These are phyloP conservation scores for Colletotrichum orbiculare DNA, from an alignment of 2,329 filamentous ascomycete species.

Conservation along the genomic window DNA sequence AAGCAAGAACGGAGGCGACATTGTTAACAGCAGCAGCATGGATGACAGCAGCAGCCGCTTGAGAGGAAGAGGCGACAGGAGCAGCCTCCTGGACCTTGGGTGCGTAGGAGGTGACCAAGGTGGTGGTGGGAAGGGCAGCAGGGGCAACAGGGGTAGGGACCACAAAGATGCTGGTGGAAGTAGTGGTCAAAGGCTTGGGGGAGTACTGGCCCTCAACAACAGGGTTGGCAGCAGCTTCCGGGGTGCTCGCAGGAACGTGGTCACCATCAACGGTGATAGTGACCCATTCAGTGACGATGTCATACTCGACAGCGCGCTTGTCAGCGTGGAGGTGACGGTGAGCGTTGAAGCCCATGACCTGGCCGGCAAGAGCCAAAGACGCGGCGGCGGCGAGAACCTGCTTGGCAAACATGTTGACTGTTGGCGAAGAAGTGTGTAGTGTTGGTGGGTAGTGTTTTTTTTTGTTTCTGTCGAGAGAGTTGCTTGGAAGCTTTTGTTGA, in stretches of 20 bases:
- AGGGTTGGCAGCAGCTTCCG: slow-evolving; percentile 22
- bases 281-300: slow-evolving; percentile 51
- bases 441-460: slow-evolving; percentile 13
- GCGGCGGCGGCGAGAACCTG: slow-evolving; percentile 53
- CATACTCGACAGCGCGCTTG: slow-evolving; percentile 48
- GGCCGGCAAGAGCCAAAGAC: slow-evolving; percentile 56
- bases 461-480: slow-evolving; percentile 3
- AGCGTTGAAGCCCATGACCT: slow-evolving; percentile 54
- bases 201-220: slow-evolving; percentile 22
- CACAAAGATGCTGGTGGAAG: slow-evolving; percentile 31
- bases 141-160: slow-evolving; percentile 20
- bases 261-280: slow-evolving; percentile 55
- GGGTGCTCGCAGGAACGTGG: slow-evolving; percentile 36
- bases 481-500: slow-evolving; percentile 26
- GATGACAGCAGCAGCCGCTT: slow-evolving; percentile 34
- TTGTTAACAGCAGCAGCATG: slow-evolving; percentile 24
- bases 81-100: slow-evolving; percentile 28
- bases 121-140: slow-evolving; percentile 37
- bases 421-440: slow-evolving; percentile 27
- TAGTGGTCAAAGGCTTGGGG: slow-evolving; percentile 24
- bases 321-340: slow-evolving; percentile 54
- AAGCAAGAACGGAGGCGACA: slow-evolving; percentile 35
- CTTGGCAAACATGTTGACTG: slow-evolving; percentile 55
- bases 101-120: slow-evolving; percentile 31
- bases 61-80: slow-evolving; percentile 36